Evolutionary conservation across 169 alveolate genomes (phyloP).

Genomic region (Theileria equi): DNA sequence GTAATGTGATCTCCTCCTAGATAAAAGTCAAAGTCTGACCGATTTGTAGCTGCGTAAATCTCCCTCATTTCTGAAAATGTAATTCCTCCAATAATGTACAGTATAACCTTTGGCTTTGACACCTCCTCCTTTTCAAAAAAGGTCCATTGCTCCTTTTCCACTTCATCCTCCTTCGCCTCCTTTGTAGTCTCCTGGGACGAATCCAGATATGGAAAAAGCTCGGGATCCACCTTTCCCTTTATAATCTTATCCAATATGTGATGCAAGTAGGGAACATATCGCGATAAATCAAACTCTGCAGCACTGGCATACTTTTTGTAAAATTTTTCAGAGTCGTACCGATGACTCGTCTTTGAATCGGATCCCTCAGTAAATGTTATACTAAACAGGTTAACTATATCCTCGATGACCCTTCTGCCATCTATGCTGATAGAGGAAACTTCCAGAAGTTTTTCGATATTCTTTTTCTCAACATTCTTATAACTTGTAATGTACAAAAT

Average conservation of each 20-base stretch:
- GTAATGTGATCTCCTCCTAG: conserved; percentile 75
- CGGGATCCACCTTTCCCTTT: conserved; percentile 22
- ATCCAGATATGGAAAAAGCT: conserved; percentile 14
- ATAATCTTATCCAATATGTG: conserved; percentile 4
- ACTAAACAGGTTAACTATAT: too few relatives aligned
- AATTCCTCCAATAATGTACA: conserved; percentile 78
- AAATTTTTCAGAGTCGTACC: too few relatives aligned
- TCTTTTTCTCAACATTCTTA: conserved; percentile 16
- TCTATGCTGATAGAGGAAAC: not conserved
- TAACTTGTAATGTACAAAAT: conserved; percentile 62
- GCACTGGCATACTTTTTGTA: not conserved
- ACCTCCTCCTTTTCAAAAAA: conserved; percentile 33
- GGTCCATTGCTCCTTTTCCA: too few relatives aligned
- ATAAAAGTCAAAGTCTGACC: conserved; percentile 68
- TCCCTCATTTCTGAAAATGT: conserved; percentile 77
- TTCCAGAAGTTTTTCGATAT: not conserved
- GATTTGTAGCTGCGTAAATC: conserved; percentile 64
- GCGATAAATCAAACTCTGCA: conserved; percentile 51
- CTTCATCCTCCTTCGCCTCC: too few relatives aligned
- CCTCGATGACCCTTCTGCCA: not conserved
- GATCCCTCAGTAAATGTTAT: too few relatives aligned
- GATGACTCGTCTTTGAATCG: too few relatives aligned
- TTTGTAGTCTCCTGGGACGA: too few relatives aligned
- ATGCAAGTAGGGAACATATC: conserved; percentile 30
- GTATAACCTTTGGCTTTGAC: conserved; percentile 29